A percentile compares a stretch with the other conserved stretches of the same genome.
phyloP scores from a whole-genome alignment of 805 yeast species.

The Komagataella mondaviorum region DNA sequence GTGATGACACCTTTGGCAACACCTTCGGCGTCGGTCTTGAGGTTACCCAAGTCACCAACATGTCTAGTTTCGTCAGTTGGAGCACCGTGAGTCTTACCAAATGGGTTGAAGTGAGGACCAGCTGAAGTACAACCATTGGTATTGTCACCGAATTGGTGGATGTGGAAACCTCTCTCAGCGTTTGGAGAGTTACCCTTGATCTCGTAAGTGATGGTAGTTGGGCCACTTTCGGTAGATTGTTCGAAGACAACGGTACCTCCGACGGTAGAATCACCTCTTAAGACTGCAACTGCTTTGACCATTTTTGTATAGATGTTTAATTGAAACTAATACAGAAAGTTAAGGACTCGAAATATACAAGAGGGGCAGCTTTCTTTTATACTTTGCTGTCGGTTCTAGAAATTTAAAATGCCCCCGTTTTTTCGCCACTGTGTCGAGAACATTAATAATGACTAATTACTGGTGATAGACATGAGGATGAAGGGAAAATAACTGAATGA shows the following conservation, averaged over 20 bases:
- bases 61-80: constrained; percentile 74
- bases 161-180: constrained; percentile 93
- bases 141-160: constrained; percentile 97
- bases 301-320: background rate
- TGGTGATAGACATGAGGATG: background rate
- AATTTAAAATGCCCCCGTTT: background rate
- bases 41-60: constrained; percentile 95
- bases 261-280: constrained; percentile 90
- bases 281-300: constrained; percentile 59
- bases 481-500: too few species aligned
- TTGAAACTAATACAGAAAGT: background rate
- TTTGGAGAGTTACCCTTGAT: constrained; percentile 81
- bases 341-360: background rate
- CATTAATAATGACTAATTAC: background rate
- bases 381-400: background rate
- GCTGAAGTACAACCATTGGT: constrained; percentile 99
- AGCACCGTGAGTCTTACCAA: constrained; percentile 80
- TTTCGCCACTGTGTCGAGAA: background rate
- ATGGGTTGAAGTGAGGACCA: constrained; percentile 96
- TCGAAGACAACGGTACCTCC: constrained; percentile 80
- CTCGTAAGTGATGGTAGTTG: constrained; percentile 82
- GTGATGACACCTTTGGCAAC: constrained; percentile 82
- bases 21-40: constrained; percentile 77
- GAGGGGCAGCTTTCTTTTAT: background rate
- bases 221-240: constrained; percentile 66